Conservation (phyloP, 257 asterid genomes). For the Petunia axillaris region DNA sequence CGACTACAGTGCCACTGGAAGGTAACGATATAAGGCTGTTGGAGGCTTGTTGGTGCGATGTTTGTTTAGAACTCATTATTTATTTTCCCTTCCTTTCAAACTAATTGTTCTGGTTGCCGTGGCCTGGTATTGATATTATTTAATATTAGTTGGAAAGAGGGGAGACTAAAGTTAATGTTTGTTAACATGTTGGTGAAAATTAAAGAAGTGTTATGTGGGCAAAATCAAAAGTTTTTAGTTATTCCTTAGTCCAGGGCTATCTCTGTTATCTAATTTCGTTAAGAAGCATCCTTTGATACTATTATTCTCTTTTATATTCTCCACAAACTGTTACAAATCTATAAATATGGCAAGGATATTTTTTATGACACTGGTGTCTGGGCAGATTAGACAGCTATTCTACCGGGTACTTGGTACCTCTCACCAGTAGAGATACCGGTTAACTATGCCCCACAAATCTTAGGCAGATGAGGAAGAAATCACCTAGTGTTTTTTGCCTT, state of each 20-base stretch:
- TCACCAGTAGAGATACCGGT: too few species aligned
- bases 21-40: conserved; percentile 52
- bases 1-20: conserved; percentile 65
- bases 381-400: too few species aligned
- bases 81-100: conserved; percentile 12
- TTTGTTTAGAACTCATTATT: neutral
- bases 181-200: neutral
- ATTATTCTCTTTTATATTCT: conserved; percentile 11
- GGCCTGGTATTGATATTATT: neutral
- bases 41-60: conserved; percentile 3
- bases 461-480: too few species aligned
- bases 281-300: neutral
- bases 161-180: conserved; percentile 15
- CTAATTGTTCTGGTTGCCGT: conserved; percentile 20
- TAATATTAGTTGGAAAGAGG: neutral
- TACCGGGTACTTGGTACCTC: too few species aligned
- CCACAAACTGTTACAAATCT: neutral
- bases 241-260: conserved; percentile 6
- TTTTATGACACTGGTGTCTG: too few species aligned
- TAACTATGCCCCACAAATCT: too few species aligned
- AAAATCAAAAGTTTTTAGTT: neutral
- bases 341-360: conserved; percentile 9
- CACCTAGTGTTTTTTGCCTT: too few species aligned
- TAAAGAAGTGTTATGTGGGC: neutral
- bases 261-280: neutral